Evolutionary conservation across 1,284 basidiomycete genomes (phyloP).

Genomic region (Tylopilus orsonianus): DNA sequence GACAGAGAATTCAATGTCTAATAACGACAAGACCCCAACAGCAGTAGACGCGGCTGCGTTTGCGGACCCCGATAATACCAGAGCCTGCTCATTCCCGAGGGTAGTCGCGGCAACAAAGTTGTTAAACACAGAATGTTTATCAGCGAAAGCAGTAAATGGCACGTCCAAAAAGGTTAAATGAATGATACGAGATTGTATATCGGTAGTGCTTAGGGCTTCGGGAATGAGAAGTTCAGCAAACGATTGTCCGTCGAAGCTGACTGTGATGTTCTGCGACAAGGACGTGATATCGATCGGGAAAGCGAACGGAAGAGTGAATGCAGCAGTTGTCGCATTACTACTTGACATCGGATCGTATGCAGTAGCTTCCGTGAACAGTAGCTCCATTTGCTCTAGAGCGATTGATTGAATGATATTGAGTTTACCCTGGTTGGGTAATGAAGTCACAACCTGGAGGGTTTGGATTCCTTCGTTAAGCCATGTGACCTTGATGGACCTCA

Average conservation of each 20-base stretch:
- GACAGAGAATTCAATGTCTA: conserved; percentile 64
- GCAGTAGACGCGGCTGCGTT: conserved; percentile 67
- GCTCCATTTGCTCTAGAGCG: conserved; percentile 58
- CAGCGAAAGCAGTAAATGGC: conserved; percentile 57
- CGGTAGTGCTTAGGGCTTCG: conserved; percentile 57
- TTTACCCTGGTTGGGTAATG: conserved; percentile 64
- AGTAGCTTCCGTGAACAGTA: conserved; percentile 58
- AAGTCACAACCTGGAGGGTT: conserved; percentile 57
- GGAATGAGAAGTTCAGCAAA: conserved; percentile 69
- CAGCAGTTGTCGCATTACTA: conserved; percentile 58
- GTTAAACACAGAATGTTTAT: conserved; percentile 57
- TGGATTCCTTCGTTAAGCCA: conserved; percentile 81
- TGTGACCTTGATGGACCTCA: conserved; percentile 45
- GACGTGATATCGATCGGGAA: conserved; percentile 71
- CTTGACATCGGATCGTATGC: conserved; percentile 61
- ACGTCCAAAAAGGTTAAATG: conserved; percentile 61
- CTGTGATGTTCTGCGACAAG: conserved; percentile 61
- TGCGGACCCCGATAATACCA: conserved; percentile 60
- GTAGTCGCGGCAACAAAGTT: conserved; percentile 71
- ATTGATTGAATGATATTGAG: conserved; percentile 70
- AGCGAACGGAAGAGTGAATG: conserved; percentile 69
- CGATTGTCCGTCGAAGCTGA: conserved; percentile 52
- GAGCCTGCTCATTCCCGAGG: conserved; percentile 44
- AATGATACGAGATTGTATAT: conserved; percentile 63
- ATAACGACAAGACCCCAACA: conserved; percentile 65